Percentiles rank a stretch among this genome's conserved stretches.
phyloP scores from a whole-genome alignment of 75 land plant species.

The Sequoiadendron giganteum region DNA sequence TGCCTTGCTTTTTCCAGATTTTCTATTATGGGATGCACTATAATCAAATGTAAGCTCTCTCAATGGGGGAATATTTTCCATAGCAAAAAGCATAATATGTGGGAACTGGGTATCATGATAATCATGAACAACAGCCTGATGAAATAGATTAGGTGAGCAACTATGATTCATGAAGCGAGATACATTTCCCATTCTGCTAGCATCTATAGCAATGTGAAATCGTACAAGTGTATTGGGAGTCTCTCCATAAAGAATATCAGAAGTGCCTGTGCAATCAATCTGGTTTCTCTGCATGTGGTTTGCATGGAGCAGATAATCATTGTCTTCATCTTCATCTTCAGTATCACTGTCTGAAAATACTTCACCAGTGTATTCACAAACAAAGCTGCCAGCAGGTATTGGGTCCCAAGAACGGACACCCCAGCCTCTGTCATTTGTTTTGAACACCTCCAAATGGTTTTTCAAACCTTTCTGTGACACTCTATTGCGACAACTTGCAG shows the following conservation, averaged over 20 bases:
- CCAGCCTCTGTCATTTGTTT: conserved; percentile 65
- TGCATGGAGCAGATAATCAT: conserved; percentile 54
- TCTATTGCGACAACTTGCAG: conserved; percentile 48
- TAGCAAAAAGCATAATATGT: conserved; percentile 70
- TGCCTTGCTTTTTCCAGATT: conserved; percentile 13
- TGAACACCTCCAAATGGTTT: conserved; percentile 69
- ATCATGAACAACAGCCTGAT: conserved; percentile 55
- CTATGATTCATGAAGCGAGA: conserved; percentile 89
- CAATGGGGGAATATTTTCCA: conserved; percentile 72
- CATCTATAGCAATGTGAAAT: conserved; percentile 40
- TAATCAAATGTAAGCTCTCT: conserved; percentile 78
- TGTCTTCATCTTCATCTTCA: conserved; percentile 19
- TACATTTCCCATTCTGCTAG: conserved; percentile 61
- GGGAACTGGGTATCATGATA: conserved; percentile 38
- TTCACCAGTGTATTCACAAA: conserved; percentile 78
- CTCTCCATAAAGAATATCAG: conserved; percentile 21
- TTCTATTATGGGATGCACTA: conserved; percentile 23
- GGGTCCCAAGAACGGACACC: conserved; percentile 69
- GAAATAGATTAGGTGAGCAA: conserved; percentile 70
- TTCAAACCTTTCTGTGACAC: conserved; percentile 48
- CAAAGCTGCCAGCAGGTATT: conserved; percentile 65
- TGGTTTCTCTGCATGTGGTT: conserved; percentile 14
- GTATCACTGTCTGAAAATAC: conserved; percentile 9
- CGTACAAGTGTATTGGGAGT: not conserved
- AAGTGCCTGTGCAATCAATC: conserved; percentile 22